These are phyloP conservation scores for Aspergillus ostianus DNA, from an alignment of 495 filamentous ascomycete species.

Conservation along the genomic window DNA sequence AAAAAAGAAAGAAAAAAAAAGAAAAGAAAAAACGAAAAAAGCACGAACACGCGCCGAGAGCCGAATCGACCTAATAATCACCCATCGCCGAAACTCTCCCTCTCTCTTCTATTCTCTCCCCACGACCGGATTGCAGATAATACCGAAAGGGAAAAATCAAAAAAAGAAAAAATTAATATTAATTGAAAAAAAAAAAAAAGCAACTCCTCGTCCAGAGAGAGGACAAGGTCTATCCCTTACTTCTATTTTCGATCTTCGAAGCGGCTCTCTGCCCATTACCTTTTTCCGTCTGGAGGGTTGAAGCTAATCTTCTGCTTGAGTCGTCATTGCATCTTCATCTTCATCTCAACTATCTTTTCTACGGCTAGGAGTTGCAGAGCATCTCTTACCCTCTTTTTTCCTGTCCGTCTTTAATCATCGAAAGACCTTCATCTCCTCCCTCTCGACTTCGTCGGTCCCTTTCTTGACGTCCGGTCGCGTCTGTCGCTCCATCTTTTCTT, in stretches of 20 bases:
- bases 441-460: slow-evolving; percentile 9
- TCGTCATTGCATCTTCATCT: slow-evolving; percentile 19
- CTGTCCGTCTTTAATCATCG: slow-evolving; percentile 22
- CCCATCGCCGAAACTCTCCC: slow-evolving; percentile 8
- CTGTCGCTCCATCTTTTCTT: slow-evolving; percentile 13
- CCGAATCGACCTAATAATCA: slow-evolving; percentile 9
- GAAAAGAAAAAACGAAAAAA: slow-evolving; percentile 10
- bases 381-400: slow-evolving; percentile 33
- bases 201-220: slow-evolving; percentile 14
- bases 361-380: slow-evolving; percentile 46
- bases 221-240: slow-evolving; percentile 7
- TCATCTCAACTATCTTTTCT: slow-evolving; percentile 28
- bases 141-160: slow-evolving; percentile 11
- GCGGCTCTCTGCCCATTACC: slow-evolving; percentile 1
- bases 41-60: slow-evolving; percentile 10
- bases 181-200: slow-evolving; percentile 26
- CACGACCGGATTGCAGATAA: slow-evolving; percentile 1
- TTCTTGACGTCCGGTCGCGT: slow-evolving; percentile 24
- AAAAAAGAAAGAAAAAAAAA: slow-evolving; percentile 1
- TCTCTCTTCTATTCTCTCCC: slow-evolving; percentile 16
- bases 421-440: slow-evolving; percentile 14
- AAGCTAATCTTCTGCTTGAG: slow-evolving; percentile 10
- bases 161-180: slow-evolving; percentile 11
- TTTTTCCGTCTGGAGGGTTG: slow-evolving; percentile 6
- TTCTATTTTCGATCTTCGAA: not conserved